A percentile compares a stretch with the other conserved stretches of the same genome.
phyloP scores from a whole-genome alignment of 2,329 filamentous ascomycete genomes.

The Rhinocladiella mackenziei region DNA sequence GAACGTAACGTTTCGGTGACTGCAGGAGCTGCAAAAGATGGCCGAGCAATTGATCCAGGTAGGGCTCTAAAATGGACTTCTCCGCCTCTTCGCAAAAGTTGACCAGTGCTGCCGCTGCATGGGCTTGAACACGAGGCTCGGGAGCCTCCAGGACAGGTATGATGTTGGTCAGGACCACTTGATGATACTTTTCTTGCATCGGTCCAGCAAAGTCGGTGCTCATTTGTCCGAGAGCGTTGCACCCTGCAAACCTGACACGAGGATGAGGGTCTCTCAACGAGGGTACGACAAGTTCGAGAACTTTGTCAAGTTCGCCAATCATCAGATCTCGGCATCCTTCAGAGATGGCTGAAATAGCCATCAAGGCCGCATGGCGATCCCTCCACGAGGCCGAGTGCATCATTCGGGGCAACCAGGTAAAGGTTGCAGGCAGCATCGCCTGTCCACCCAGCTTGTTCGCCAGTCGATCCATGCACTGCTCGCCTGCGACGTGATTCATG shows the following conservation, averaged over 20 bases:
- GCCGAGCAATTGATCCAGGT: conserved; percentile 80
- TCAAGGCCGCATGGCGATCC: conserved; percentile 91
- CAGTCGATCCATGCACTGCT: conserved; percentile 96
- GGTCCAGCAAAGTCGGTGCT: conserved; percentile 97
- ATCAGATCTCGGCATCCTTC: conserved; percentile 95
- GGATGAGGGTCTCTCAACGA: conserved; percentile 85
- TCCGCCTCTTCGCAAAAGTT: conserved; percentile 99
- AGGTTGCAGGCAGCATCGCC: conserved; percentile 86
- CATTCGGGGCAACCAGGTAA: conserved; percentile 96
- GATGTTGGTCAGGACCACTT: conserved; percentile 79
- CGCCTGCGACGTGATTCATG: conserved; percentile 92
- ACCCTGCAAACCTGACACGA: conserved; percentile 93
- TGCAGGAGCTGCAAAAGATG: conserved; percentile 84
- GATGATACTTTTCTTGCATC: conserved; percentile 95
- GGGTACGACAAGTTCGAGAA: conserved; percentile 90
- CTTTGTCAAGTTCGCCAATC: conserved; percentile 89
- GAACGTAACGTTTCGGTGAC: conserved; percentile 90
- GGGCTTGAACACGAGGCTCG: conserved; percentile 91
- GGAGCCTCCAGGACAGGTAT: conserved; percentile 86
- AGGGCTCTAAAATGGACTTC: conserved; percentile 84
- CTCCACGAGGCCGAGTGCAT: conserved; percentile 93
- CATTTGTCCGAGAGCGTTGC: conserved; percentile 99
- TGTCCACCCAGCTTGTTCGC: conserved; percentile 96
- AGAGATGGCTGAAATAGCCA: conserved; percentile 98
- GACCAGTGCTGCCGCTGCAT: conserved; percentile 93